These are phyloP conservation scores for Porphyrellus cyaneotinctus DNA, from an alignment of 768 basidiomycete species.

Conservation along the genomic window DNA sequence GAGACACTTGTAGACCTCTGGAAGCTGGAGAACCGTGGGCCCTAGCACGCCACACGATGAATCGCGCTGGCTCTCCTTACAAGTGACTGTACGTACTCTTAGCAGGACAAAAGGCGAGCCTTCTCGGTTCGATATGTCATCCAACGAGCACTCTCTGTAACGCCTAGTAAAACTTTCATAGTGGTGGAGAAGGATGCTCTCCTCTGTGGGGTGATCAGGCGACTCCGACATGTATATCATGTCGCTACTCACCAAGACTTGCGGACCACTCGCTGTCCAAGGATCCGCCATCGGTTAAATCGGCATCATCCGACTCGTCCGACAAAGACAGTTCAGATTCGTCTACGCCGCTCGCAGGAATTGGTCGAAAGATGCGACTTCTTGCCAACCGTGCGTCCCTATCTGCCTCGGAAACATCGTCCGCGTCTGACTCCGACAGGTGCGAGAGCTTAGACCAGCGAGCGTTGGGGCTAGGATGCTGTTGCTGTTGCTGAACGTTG, in stretches of 20 bases:
- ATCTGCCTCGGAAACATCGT: slow-evolving; percentile 58
- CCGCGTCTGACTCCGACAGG: slow-evolving; percentile 63
- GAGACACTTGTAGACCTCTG: slow-evolving; percentile 1
- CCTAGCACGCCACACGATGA: slow-evolving; percentile 7
- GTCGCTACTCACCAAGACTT: slow-evolving; percentile 30
- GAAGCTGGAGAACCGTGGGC: slow-evolving; percentile 7
- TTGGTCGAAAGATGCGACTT: slow-evolving; percentile 46
- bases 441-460: slow-evolving; percentile 25
- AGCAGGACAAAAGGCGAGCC: slow-evolving; percentile 43
- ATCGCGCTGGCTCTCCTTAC: neutral
- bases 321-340: slow-evolving; percentile 52
- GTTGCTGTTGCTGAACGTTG: slow-evolving; percentile 6
- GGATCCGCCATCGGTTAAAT: slow-evolving; percentile 50
- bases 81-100: slow-evolving; percentile 34
- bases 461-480: slow-evolving; percentile 4
- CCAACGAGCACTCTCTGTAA: slow-evolving; percentile 38
- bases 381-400: slow-evolving; percentile 73
- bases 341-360: slow-evolving; percentile 16
- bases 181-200: slow-evolving; percentile 34
- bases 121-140: slow-evolving; percentile 42
- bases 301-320: slow-evolving; percentile 77
- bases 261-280: slow-evolving; percentile 39
- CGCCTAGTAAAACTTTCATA: slow-evolving; percentile 49
- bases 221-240: neutral
- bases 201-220: slow-evolving; percentile 21